Percentiles rank a stretch among this genome's conserved stretches.
Evolutionary conservation across 108 stramenopile genomes (phyloP).

Genomic region (Schizochytrium sp.): DNA sequence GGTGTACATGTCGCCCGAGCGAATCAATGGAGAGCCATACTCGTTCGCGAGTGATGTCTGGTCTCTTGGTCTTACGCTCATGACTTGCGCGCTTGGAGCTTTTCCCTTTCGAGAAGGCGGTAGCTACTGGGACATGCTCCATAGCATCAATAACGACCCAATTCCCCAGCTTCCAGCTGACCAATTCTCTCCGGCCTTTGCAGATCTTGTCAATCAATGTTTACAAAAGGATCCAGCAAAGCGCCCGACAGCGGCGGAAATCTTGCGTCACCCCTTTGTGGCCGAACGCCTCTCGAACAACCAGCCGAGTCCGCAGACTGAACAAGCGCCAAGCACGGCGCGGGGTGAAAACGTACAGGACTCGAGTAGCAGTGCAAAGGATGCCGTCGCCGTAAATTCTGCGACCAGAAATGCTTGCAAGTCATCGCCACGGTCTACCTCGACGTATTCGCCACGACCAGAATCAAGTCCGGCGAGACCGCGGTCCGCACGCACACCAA

Average conservation of each 20-base stretch:
- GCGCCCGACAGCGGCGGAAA: slow-evolving; percentile 35
- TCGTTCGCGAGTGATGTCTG: slow-evolving; percentile 39
- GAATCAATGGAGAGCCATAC: slow-evolving; percentile 48
- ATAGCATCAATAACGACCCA: slow-evolving; percentile 2
- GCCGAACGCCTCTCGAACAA: not conserved
- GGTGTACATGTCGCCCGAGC: slow-evolving; percentile 54
- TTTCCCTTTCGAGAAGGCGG: slow-evolving; percentile 43
- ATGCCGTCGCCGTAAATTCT: no score
- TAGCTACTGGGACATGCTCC: slow-evolving; percentile 11
- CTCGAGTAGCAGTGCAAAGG: no score
- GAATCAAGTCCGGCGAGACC: not conserved
- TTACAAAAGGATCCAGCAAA: slow-evolving; percentile 33
- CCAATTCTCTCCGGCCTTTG: not conserved
- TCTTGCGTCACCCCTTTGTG: slow-evolving; percentile 44
- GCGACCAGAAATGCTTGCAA: not conserved
- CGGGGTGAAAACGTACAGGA: no score
- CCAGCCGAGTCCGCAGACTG: not conserved
- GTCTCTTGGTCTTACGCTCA: slow-evolving; percentile 75
- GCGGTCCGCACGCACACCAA: not conserved
- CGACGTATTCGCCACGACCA: not conserved
- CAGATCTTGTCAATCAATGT: slow-evolving; percentile 19
- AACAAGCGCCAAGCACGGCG: no score
- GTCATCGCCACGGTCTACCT: not conserved
- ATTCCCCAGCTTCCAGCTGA: not conserved
- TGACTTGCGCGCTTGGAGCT: slow-evolving; percentile 72